These are phyloP conservation scores for Corylus heterophylla DNA, from an alignment of 306 rosid species.

Conservation along the genomic window DNA sequence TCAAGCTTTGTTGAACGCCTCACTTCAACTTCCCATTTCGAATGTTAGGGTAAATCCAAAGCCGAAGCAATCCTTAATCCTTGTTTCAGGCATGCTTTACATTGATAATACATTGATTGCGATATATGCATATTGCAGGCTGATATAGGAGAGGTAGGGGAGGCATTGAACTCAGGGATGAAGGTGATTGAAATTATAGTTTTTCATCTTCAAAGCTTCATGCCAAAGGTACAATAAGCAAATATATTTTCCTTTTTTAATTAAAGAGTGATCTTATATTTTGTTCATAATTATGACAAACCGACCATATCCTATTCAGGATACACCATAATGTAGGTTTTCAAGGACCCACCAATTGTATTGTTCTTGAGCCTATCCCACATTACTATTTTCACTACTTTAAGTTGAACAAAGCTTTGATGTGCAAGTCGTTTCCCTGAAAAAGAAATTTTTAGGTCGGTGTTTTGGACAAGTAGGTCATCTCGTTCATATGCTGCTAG, in stretches of 20 bases:
- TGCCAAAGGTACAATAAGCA: conserved; percentile 57
- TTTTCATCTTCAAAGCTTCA: conserved; percentile 49
- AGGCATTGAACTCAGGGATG: conserved; percentile 61
- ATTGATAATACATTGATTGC: neutral
- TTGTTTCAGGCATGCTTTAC: conserved; percentile 7
- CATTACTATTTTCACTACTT: neutral
- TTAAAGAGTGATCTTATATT: neutral
- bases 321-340: too few relatives aligned
- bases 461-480: too few relatives aligned
- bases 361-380: conserved; percentile 5
- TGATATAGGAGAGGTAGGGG: conserved; percentile 59
- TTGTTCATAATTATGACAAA: neutral
- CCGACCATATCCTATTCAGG: neutral
- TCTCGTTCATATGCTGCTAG: too few relatives aligned
- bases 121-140: conserved; percentile 44
- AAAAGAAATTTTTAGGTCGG: too few relatives aligned
- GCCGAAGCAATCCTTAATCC: conserved; percentile 7
- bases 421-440: too few relatives aligned
- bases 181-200: conserved; percentile 58
- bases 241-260: neutral
- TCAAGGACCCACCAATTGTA: too few relatives aligned
- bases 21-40: conserved; percentile 65
- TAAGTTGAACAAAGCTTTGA: too few relatives aligned
- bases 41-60: conserved; percentile 52
- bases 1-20: conserved; percentile 70